A percentile compares a stretch with the other conserved stretches of the same genome.
phyloP scores from a whole-genome alignment of 805 yeast genomes.

The Hagleromyces aurorensis region DNA sequence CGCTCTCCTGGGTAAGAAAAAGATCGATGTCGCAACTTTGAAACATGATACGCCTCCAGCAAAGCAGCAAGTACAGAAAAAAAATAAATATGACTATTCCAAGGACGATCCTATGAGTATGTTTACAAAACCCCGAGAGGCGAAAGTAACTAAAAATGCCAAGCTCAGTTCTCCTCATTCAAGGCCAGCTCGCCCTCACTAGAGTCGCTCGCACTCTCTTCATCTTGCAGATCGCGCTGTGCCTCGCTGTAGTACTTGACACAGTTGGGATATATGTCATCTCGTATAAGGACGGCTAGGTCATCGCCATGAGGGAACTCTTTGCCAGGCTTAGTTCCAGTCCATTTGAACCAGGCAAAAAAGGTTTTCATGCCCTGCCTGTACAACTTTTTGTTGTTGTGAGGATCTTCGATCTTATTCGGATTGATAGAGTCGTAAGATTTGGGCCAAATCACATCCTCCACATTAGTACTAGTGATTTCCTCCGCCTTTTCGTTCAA shows the following conservation, averaged over 20 bases:
- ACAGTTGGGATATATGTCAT: slow-evolving; percentile 80
- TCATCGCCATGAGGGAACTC: slow-evolving; percentile 76
- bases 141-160: slow-evolving; percentile 3
- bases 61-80: slow-evolving; percentile 2
- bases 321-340: slow-evolving; percentile 68
- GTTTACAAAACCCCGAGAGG: too few species aligned
- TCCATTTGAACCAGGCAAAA: slow-evolving; percentile 84
- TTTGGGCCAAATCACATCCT: slow-evolving; percentile 63
- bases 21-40: slow-evolving; percentile 2
- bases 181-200: slow-evolving; percentile 43
- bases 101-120: slow-evolving; percentile 27
- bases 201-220: slow-evolving; percentile 42
- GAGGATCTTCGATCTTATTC: slow-evolving; percentile 36
- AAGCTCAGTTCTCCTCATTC: too few species aligned
- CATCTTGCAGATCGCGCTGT: slow-evolving; percentile 54
- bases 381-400: slow-evolving; percentile 47
- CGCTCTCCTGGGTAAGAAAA: slow-evolving; percentile 14
- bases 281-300: slow-evolving; percentile 61
- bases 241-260: slow-evolving; percentile 76
- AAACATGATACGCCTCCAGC: slow-evolving; percentile 1
- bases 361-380: slow-evolving; percentile 73
- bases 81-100: slow-evolving; percentile 11
- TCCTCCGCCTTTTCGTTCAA: slow-evolving; percentile 48
- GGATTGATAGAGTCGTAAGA: slow-evolving; percentile 54
- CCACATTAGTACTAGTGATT: slow-evolving; percentile 46